Evolutionary conservation across 192 early-diverging fungal genomes (phyloP).

Genomic region (Oehlia diaphana): DNA sequence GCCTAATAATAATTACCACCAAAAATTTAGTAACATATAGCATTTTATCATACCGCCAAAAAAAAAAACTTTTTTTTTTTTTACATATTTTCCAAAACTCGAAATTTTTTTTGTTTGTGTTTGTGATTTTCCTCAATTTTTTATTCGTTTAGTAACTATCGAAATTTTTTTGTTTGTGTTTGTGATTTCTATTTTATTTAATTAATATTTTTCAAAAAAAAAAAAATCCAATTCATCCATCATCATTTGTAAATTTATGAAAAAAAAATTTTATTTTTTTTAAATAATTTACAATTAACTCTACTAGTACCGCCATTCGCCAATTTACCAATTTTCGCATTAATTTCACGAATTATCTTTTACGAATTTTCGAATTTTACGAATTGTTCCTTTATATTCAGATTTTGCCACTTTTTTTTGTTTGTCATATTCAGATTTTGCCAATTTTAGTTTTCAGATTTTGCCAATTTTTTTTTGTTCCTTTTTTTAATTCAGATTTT

Average conservation of each 20-base stretch:
- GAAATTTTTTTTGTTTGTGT: slow-evolving; percentile 24
- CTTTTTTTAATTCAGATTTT: slow-evolving; percentile 4
- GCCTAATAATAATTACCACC: background rate
- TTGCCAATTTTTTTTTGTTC: slow-evolving; percentile 15
- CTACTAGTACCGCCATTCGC: slow-evolving; percentile 17
- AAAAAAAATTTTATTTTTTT: background rate
- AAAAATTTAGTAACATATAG: background rate
- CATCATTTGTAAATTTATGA: slow-evolving; percentile 23
- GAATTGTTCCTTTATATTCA: slow-evolving; percentile 1
- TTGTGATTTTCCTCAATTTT: slow-evolving; percentile 21
- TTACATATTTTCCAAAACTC: slow-evolving; percentile 10
- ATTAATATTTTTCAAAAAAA: background rate
- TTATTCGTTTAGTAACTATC: background rate
- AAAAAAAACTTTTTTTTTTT: background rate
- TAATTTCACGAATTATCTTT: slow-evolving; percentile 17
- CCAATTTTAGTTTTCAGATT: slow-evolving; percentile 14
- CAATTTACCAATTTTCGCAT: slow-evolving; percentile 1
- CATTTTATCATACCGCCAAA: slow-evolving; percentile 3
- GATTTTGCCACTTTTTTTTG: slow-evolving; percentile 16
- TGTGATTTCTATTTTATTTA: slow-evolving; percentile 15
- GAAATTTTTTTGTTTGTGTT: slow-evolving; percentile 29
- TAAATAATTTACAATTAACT: background rate
- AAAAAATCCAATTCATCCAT: slow-evolving; percentile 21
- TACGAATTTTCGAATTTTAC: background rate
- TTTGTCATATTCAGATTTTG: slow-evolving; percentile 1